Percentiles rank a stretch among this genome's conserved stretches.
phyloP scores from a whole-genome alignment of 2,329 filamentous ascomycete genomes.

The Sporothrix luriei region DNA sequence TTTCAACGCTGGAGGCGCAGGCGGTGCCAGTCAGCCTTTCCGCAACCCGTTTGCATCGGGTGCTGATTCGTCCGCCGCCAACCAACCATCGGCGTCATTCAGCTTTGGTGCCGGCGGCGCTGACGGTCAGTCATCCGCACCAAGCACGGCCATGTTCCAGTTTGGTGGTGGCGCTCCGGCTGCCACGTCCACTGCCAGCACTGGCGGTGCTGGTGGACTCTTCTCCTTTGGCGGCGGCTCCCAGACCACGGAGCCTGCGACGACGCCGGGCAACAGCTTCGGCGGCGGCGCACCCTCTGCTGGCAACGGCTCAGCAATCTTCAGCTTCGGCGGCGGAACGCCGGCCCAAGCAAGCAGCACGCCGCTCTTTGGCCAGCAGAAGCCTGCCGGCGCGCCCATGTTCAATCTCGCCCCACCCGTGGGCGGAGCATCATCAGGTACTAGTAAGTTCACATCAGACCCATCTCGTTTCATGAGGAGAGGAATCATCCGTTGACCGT shows the following conservation, averaged over 20 bases:
- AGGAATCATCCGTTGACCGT: slow-evolving; percentile 11
- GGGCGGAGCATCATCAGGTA: slow-evolving; percentile 47
- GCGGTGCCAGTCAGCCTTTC: slow-evolving; percentile 41
- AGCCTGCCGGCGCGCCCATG: slow-evolving; percentile 39
- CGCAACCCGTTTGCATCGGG: slow-evolving; percentile 47
- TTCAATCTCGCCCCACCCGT: slow-evolving; percentile 43
- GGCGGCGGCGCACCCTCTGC: slow-evolving; percentile 34
- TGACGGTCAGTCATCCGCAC: slow-evolving; percentile 34
- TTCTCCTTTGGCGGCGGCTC: slow-evolving; percentile 46
- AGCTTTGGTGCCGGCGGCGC: slow-evolving; percentile 44
- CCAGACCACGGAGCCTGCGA: slow-evolving; percentile 34
- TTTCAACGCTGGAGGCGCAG: slow-evolving; percentile 44
- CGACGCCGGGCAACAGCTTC: slow-evolving; percentile 36
- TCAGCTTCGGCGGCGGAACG: slow-evolving; percentile 45
- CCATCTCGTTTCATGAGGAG: background rate
- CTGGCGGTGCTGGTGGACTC: slow-evolving; percentile 32
- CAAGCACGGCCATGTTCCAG: slow-evolving; percentile 36
- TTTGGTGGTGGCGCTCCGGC: slow-evolving; percentile 34
- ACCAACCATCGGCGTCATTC: slow-evolving; percentile 41
- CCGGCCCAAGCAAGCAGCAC: slow-evolving; percentile 40
- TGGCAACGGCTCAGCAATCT: slow-evolving; percentile 36
- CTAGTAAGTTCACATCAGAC: slow-evolving; percentile 44
- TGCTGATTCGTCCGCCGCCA: slow-evolving; percentile 35
- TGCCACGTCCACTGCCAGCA: slow-evolving; percentile 16
- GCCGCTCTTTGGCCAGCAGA: slow-evolving; percentile 40